A percentile compares a stretch with the other conserved stretches of the same genome.
Conservation (phyloP, 2,329 filamentous ascomycete species). For the Sporothrix curviconia region DNA sequence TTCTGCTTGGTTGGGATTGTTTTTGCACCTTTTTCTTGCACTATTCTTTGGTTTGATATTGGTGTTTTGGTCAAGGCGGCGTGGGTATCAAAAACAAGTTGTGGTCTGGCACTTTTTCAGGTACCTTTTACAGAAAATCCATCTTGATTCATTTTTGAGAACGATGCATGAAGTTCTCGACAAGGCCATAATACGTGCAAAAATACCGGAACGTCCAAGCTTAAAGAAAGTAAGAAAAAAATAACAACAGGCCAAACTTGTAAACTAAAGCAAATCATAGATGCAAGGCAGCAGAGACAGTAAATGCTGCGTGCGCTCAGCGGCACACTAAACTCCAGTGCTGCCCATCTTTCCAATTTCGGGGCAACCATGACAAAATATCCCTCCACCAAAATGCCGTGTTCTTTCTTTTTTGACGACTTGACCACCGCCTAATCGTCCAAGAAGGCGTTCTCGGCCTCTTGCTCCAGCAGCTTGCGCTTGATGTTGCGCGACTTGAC, state of each 20-base stretch:
- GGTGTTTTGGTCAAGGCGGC: constrained; percentile 6
- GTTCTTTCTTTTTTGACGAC: no score
- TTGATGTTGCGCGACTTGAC: constrained; percentile 32
- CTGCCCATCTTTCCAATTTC: no score
- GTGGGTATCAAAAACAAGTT: not conserved
- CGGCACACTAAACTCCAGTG: no score
- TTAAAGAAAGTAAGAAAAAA: not conserved
- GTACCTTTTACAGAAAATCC: not conserved
- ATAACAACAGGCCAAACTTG: no score
- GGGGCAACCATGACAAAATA: no score
- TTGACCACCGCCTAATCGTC: not conserved
- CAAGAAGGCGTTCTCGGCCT: constrained; percentile 26
- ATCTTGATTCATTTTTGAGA: not conserved
- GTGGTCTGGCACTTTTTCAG: not conserved
- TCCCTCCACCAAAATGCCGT: no score
- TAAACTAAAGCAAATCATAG: no score
- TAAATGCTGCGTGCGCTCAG: no score
- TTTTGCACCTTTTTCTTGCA: not conserved
- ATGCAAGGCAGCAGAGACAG: not conserved
- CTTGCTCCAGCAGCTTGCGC: constrained; percentile 27
- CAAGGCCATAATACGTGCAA: not conserved
- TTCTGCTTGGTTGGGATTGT: not conserved
- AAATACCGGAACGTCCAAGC: not conserved
- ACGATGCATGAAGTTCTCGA: no score
- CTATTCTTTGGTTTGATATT: not conserved